Conservation (phyloP, 208 protist species). For the Trypanosoma lewisi region DNA sequence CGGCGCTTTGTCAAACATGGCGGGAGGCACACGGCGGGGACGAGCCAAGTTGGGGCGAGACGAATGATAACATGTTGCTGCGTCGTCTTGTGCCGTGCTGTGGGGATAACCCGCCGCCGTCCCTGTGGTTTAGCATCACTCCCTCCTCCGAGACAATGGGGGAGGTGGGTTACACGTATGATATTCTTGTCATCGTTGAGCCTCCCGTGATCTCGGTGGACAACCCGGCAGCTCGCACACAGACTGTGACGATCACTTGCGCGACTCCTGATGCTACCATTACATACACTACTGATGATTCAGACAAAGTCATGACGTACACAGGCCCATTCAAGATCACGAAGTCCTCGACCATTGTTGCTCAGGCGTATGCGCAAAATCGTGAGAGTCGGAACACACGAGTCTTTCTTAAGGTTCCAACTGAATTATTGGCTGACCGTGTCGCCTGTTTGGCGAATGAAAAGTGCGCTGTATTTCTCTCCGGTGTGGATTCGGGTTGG, state of each 20-base stretch:
- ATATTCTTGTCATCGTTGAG: neutral
- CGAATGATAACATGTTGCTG: neutral
- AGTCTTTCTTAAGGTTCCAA: slow-evolving; percentile 5
- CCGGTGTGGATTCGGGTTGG: neutral
- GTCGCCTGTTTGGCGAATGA: neutral
- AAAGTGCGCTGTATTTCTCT: slow-evolving; percentile 3
- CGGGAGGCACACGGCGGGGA: neutral
- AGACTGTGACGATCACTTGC: slow-evolving; percentile 4
- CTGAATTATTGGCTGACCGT: neutral
- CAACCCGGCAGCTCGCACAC: neutral
- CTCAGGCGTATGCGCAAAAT: neutral
- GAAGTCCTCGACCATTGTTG: neutral
- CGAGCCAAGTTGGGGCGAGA: neutral
- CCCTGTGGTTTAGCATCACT: neutral
- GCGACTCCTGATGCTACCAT: neutral
- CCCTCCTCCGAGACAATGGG: neutral
- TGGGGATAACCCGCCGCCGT: slow-evolving; percentile 4
- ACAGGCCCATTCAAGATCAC: slow-evolving; percentile 1
- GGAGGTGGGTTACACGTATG: neutral
- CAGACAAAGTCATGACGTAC: neutral
- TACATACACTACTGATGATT: neutral
- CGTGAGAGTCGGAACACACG: neutral
- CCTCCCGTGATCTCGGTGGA: slow-evolving; percentile 1
- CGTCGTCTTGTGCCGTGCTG: slow-evolving; percentile 14
- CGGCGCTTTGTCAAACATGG: slow-evolving; percentile 1